Evolutionary conservation across 495 filamentous ascomycete genomes (phyloP), one percentile per base, ranked within the genome.

Genomic region (Talaromyces liani): DNA sequence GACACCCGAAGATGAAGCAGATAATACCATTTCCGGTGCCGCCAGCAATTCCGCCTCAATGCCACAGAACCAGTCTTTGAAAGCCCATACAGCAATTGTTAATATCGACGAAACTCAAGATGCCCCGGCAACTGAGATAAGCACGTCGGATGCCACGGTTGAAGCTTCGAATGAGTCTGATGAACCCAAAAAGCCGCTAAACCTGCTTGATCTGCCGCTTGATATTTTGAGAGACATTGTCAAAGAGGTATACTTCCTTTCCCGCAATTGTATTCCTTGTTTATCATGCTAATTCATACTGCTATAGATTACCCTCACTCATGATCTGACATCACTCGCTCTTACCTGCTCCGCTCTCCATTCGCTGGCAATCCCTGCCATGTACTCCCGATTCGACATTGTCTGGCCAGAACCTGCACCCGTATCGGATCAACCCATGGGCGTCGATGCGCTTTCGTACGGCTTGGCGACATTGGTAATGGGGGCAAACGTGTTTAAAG

Each of bases 301-400:
- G 25, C 25, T 31, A 64, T 68, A 96, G 92, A 84, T 96, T 47
- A 91, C 89, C 3, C 87, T 93, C 66, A 93, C 90, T 14, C 96
- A 92, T 70, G 92, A 97, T 70, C 80, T 97, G 59, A 91, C 90
- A 0, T 88, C 91, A 14, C 78, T 97, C 31, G 91, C 92, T 6
- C 77, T 92, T 56, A 91, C 91, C 34, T 91, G 92, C 75, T 93
- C 91, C 18, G 84, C 88, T n/a, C 83, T 98, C 14, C 90, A 96
- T 75, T 76, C 79, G 47, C 80, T 98, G 51, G 86, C 90, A 0
- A 88, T 93, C 16, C 91, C 92, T 9, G 85, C 88, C 61, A 95
- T 98, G 69, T 98, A 98, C 72, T 89, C 90, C 1, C 86, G 91
- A 27, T 97, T 98, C 71, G 91, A 96, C 71, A 96, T 97, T 65